Percentiles rank a stretch among this genome's conserved stretches.
Evolutionary conservation across 2,329 filamentous ascomycete species (phyloP).

Genomic region (Gaeumannomyces sp.): DNA sequence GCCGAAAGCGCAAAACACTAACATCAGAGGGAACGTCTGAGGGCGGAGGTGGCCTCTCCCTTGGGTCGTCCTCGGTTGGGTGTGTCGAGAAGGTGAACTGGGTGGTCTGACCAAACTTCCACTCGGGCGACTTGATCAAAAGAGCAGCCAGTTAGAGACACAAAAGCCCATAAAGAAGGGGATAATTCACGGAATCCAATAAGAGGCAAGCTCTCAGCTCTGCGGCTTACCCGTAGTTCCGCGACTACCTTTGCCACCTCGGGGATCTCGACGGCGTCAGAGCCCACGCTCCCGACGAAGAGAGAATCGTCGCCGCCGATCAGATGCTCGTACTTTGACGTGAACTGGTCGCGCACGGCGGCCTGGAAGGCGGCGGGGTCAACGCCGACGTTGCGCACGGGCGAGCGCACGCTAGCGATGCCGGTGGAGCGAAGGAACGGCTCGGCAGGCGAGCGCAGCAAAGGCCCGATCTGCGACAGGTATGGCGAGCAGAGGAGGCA

Average conservation of each 20-base stretch:
- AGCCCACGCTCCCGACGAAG: neutral
- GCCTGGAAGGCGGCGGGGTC: conserved; percentile 29
- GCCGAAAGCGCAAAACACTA: conserved; percentile 18
- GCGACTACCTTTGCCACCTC: conserved; percentile 56
- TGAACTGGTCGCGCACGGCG: conserved; percentile 36
- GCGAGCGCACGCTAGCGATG: conserved; percentile 85
- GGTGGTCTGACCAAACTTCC: conserved; percentile 83
- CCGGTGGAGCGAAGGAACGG: conserved; percentile 73
- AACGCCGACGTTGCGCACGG: conserved; percentile 67
- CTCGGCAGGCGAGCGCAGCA: conserved; percentile 66
- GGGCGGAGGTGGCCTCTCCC: conserved; percentile 46
- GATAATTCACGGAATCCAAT: too few species aligned
- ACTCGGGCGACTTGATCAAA: conserved; percentile 49
- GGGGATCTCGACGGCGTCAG: conserved; percentile 22
- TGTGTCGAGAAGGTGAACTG: conserved; percentile 67
- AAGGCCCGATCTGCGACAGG: conserved; percentile 58
- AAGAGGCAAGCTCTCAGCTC: too few species aligned
- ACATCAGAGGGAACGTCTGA: conserved; percentile 40
- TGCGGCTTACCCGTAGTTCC: conserved; percentile 44
- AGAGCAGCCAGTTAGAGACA: neutral
- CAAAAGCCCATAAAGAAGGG: too few species aligned
- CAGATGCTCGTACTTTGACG: neutral
- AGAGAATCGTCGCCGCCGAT: neutral
- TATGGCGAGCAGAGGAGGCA: conserved; percentile 76
- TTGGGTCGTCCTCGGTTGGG: conserved; percentile 51